Percentiles rank a stretch among this genome's conserved stretches.
phyloP scores from a whole-genome alignment of 768 basidiomycete species.

The Melanogaster broomeanus region DNA sequence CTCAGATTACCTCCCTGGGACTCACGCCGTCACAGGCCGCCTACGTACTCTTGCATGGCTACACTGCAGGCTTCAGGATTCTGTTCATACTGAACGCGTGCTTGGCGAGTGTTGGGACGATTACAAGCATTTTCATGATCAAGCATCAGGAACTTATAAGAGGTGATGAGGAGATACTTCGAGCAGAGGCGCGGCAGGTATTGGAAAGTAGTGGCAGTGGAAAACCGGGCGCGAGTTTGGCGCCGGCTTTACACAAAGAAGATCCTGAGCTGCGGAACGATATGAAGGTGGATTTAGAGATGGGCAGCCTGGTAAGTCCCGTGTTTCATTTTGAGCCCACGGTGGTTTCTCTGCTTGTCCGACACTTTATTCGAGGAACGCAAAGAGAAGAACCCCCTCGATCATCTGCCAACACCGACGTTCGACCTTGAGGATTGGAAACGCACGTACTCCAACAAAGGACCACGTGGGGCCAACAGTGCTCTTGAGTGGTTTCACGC shows the following conservation, averaged over 20 bases:
- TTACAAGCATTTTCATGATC: conserved; percentile 59
- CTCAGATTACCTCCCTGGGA: conserved; percentile 33
- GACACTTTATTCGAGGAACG: conserved; percentile 61
- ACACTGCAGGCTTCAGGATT: conserved; percentile 57
- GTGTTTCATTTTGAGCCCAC: too few relatives aligned
- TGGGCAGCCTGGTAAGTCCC: too few relatives aligned
- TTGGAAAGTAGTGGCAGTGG: neutral
- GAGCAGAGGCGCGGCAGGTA: conserved; percentile 36
- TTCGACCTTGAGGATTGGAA: conserved; percentile 98
- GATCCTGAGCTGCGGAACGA: neutral
- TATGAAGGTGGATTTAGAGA: too few relatives aligned
- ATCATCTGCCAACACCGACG: conserved; percentile 82
- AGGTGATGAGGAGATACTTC: conserved; percentile 56
- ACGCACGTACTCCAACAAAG: conserved; percentile 95
- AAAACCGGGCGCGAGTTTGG: too few relatives aligned
- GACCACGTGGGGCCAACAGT: conserved; percentile 83
- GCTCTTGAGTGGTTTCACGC: conserved; percentile 96
- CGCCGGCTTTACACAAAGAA: neutral
- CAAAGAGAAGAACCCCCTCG: conserved; percentile 93
- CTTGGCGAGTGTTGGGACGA: conserved; percentile 52
- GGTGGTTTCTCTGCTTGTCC: too few relatives aligned
- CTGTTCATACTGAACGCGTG: conserved; percentile 65
- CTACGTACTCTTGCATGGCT: conserved; percentile 49
- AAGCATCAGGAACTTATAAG: conserved; percentile 60
- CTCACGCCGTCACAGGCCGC: conserved; percentile 39